Evolutionary conservation across 108 stramenopile genomes (phyloP).

Genomic region (Nannochloropsis salina): DNA sequence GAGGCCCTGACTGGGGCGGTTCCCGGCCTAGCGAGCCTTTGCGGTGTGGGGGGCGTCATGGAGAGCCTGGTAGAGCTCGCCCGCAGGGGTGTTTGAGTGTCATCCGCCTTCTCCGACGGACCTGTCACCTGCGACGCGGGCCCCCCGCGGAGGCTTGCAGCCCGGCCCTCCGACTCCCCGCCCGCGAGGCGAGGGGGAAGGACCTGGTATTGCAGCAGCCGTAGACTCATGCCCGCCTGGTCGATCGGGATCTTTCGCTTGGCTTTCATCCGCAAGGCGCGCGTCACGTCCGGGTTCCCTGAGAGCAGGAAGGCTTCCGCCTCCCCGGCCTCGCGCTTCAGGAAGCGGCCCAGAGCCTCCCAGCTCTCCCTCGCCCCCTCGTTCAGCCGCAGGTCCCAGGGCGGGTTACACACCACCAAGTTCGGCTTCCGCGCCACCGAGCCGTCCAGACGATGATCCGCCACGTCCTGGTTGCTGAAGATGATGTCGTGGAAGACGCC

Average conservation of each 20-base stretch:
- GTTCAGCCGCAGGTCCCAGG: conserved; percentile 42
- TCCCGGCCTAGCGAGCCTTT: too few relatives aligned
- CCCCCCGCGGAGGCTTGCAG: not conserved
- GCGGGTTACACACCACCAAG: conserved; percentile 38
- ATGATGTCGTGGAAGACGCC: conserved; percentile 30
- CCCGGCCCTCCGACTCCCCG: not conserved
- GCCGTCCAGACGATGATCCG: not conserved
- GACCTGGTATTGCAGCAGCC: conserved; percentile 38
- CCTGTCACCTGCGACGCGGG: not conserved
- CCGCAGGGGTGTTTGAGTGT: not conserved
- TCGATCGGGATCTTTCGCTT: conserved; percentile 33
- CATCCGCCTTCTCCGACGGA: not conserved
- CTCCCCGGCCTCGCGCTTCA: conserved; percentile 34
- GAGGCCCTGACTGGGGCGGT: not conserved
- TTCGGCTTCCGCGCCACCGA: not conserved
- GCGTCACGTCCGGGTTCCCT: conserved; percentile 33
- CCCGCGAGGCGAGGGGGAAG: not conserved
- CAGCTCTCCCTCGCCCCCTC: conserved; percentile 33
- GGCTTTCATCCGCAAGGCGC: conserved; percentile 38
- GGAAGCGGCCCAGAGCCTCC: conserved; percentile 28
- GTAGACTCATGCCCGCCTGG: conserved; percentile 33
- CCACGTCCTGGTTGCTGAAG: conserved; percentile 34
- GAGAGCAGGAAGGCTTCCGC: conserved; percentile 34
- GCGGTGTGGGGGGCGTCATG: not conserved
- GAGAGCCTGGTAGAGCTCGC: not conserved